Evolutionary conservation across 2,329 filamentous ascomycete genomes (phyloP).

Genomic region (Seiridium unicorne): DNA sequence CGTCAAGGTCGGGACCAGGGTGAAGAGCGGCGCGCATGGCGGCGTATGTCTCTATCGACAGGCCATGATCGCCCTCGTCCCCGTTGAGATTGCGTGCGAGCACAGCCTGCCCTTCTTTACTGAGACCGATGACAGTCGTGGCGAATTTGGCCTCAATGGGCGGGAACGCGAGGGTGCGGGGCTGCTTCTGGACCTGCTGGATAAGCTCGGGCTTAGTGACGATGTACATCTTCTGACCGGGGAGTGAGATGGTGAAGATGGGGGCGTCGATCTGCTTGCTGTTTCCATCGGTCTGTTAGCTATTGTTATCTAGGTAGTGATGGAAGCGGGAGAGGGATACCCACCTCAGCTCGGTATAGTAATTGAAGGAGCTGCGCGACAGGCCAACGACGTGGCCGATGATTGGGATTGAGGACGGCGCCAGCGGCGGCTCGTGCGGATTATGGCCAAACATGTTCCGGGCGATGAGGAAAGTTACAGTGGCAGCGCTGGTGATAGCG

Average conservation of each 20-base stretch:
- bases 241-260: constrained; percentile 39
- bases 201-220: constrained; percentile 35
- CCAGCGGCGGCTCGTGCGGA: constrained; percentile 28
- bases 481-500: neutral
- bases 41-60: neutral
- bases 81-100: constrained; percentile 28
- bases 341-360: constrained; percentile 27
- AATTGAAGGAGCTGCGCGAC: constrained; percentile 25
- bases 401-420: constrained; percentile 26
- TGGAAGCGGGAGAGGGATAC: neutral
- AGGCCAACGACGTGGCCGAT: constrained; percentile 30
- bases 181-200: constrained; percentile 34
- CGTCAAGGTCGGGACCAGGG: neutral
- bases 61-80: constrained; percentile 25
- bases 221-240: constrained; percentile 39
- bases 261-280: constrained; percentile 20
- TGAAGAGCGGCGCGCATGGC: neutral
- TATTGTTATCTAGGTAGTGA: neutral
- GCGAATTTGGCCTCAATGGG: constrained; percentile 33
- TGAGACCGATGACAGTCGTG: constrained; percentile 26
- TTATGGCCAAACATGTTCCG: constrained; percentile 18
- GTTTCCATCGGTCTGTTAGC: neutral
- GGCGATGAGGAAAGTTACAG: neutral
- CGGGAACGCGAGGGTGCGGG: constrained; percentile 33
- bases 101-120: constrained; percentile 26